Conservation (phyloP, 768 basidiomycete species). For the Rhodosporidiobolus odoratus region DNA sequence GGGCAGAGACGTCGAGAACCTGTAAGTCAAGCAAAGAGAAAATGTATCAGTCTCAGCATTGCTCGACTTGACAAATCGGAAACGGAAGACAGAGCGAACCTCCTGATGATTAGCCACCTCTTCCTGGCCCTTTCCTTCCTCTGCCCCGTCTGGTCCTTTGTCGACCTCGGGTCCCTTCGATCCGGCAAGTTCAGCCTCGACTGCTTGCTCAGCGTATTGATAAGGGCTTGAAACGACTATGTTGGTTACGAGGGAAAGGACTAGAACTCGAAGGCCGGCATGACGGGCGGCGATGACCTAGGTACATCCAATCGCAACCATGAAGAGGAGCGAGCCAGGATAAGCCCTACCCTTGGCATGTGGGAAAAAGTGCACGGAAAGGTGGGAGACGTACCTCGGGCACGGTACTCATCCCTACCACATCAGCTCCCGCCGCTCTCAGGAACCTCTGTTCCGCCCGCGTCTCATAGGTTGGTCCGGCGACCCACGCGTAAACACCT, state of each 20-base stretch:
- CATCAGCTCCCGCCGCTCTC: slow-evolving; percentile 67
- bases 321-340: background rate
- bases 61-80: background rate
- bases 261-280: slow-evolving; percentile 68
- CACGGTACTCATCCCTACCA: slow-evolving; percentile 92
- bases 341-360: accelerated
- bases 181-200: slow-evolving; percentile 62
- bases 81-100: slow-evolving; percentile 15
- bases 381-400: slow-evolving; percentile 59
- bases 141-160: slow-evolving; percentile 53
- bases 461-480: slow-evolving; percentile 77
- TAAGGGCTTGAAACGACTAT: slow-evolving; percentile 69
- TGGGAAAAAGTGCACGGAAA: background rate
- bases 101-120: slow-evolving; percentile 38
- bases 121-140: slow-evolving; percentile 3
- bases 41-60: slow-evolving; percentile 51
- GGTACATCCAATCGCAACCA: background rate
- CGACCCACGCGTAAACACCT: slow-evolving; percentile 82
- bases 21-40: slow-evolving; percentile 47
- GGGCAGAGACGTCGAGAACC: slow-evolving; percentile 61
- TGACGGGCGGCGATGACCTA: slow-evolving; percentile 48
- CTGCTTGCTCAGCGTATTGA: slow-evolving; percentile 65
- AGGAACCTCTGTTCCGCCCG: slow-evolving; percentile 78
- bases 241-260: slow-evolving; percentile 80
- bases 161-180: no score